Percentiles rank a stretch among this genome's conserved stretches.
Evolutionary conservation across 441 rosid species (phyloP).

Genomic region (Brassica hybrid): DNA sequence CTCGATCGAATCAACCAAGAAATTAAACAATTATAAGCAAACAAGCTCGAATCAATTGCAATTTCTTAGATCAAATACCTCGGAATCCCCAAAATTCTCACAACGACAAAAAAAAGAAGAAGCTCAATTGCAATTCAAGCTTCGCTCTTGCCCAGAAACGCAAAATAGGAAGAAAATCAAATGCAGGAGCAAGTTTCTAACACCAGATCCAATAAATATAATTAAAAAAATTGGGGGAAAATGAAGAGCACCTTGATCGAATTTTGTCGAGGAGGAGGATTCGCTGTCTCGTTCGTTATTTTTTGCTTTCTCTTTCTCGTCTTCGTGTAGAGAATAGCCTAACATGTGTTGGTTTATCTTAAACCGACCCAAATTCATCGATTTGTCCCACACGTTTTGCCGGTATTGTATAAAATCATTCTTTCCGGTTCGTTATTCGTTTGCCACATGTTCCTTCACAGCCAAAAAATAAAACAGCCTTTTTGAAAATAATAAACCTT

Average conservation of each 20-base stretch:
- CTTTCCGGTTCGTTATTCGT: constrained; percentile 28
- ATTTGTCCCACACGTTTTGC: background rate
- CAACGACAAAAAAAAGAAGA: background rate
- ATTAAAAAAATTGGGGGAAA: background rate
- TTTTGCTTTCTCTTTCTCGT: constrained; percentile 24
- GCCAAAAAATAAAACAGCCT: background rate
- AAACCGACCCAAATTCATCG: constrained; percentile 26
- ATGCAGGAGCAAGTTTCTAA: background rate
- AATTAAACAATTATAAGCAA: background rate
- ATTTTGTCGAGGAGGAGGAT: constrained; percentile 30
- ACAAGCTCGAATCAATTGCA: constrained; percentile 7
- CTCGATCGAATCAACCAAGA: too few relatives aligned
- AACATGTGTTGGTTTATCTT: constrained; percentile 23
- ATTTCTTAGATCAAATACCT: constrained; percentile 11
- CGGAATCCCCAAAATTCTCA: background rate
- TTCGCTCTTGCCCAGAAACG: constrained; percentile 19
- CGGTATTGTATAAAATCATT: constrained; percentile 5
- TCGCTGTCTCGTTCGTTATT: constrained; percentile 20
- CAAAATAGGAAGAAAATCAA: constrained; percentile 1
- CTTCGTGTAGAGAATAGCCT: constrained; percentile 9
- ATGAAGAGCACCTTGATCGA: constrained; percentile 35
- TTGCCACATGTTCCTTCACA: constrained; percentile 10
- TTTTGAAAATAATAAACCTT: background rate
- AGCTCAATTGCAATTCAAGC: constrained; percentile 23
- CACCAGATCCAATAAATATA: constrained; percentile 34